Evolutionary conservation across 2,329 filamentous ascomycete genomes (phyloP), one percentile per base, ranked within the genome.

Genomic region (Fusarium coicis): DNA sequence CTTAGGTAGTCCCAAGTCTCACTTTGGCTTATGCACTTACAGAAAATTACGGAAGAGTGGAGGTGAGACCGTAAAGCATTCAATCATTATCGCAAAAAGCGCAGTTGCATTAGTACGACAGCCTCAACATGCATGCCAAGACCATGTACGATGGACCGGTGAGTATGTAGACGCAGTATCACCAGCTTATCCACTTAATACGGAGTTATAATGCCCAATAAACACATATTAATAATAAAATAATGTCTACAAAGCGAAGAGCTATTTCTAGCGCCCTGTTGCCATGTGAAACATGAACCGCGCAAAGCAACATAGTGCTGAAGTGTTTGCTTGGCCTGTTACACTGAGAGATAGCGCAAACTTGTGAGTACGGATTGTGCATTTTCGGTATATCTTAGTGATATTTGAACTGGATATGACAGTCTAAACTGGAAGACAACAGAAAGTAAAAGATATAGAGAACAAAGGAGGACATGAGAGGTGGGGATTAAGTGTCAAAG

Each of bases 391-490:
- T 19, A 2, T 8, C 5, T 23, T 15, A 14, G 4, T 0, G 28
- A n/a, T 19, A 23, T 18, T 19, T 0, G 1, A 32, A 50, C 7
- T 5, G 14, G 7, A 23, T 5, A 23, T 32, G 21, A 32, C 4
- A 23, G 11, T 11, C 18, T 15, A 14, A 10, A 5, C 10, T 23
- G 3, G 1, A 19, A 0, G 15, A 18, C 2, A 50, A 10, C 15
- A 37, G 12, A 37, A 26, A 10, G 15, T 21, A 7, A 18, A 5
- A 8, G 12, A 21, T 16, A 30, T 1, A 47, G 8, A 47, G 19
- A 14, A 15, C 7, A 12, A 16, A 47, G 9, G 10, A 30, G 26
- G 19, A 10, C 12, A 5, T 11, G 10, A 11, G 32, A 16, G 23
- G 32, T 7, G 23, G 19, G 6, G 18, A 28, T 28, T 37, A 53